Evolutionary conservation across 306 rosid genomes (phyloP).

Genomic region (Castanea crenata): DNA sequence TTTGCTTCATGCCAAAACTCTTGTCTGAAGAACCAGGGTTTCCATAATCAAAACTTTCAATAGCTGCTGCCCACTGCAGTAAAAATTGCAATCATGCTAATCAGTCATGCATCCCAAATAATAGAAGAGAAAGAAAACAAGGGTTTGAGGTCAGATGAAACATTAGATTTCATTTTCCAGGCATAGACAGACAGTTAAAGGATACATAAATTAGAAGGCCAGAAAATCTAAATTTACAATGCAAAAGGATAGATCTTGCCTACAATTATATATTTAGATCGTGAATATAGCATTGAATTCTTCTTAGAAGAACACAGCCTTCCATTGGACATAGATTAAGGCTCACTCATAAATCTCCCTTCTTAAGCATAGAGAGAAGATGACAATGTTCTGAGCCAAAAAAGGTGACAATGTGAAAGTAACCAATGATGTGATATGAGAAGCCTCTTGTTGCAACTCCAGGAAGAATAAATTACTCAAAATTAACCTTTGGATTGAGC

Average conservation of each 20-base stretch:
- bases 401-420: background rate
- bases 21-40: slow-evolving; percentile 78
- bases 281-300: too few relatives aligned
- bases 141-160: background rate
- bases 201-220: background rate
- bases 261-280: too few relatives aligned
- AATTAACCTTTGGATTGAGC: slow-evolving; percentile 81
- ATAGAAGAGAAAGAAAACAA: slow-evolving; percentile 12
- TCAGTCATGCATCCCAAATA: slow-evolving; percentile 13
- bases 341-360: background rate
- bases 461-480: slow-evolving; percentile 10
- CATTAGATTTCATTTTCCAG: background rate
- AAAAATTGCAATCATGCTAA: background rate
- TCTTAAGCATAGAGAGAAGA: slow-evolving; percentile 3
- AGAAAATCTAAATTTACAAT: background rate
- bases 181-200: slow-evolving; percentile 12
- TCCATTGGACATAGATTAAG: too few relatives aligned
- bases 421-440: background rate
- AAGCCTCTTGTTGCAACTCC: background rate
- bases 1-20: slow-evolving; percentile 95
- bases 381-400: too few relatives aligned
- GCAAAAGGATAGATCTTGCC: background rate
- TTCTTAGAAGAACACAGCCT: too few relatives aligned
- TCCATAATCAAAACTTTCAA: slow-evolving; percentile 67
- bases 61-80: slow-evolving; percentile 90